These are phyloP conservation scores for Senna siamea DNA, from an alignment of 306 rosid species.

Conservation along the genomic window DNA sequence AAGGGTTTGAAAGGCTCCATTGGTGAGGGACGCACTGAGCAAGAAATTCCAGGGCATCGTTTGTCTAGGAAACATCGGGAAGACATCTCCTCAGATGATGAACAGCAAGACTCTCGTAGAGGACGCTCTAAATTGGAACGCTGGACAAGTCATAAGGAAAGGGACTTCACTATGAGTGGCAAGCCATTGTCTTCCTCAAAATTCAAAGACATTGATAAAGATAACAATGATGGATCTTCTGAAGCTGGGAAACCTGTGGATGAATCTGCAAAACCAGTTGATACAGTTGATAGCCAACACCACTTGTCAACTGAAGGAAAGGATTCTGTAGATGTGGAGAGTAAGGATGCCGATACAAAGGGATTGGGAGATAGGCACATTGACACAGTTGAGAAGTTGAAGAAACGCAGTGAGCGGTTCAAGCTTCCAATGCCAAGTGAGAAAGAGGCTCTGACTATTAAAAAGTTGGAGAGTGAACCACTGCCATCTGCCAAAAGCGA, in stretches of 20 bases:
- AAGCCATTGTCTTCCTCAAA: slow-evolving; percentile 67
- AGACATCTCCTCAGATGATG: slow-evolving; percentile 74
- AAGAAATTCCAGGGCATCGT: slow-evolving; percentile 52
- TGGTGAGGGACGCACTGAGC: slow-evolving; percentile 59
- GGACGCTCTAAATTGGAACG: slow-evolving; percentile 98
- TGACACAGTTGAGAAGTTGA: slow-evolving; percentile 96
- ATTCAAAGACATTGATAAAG: slow-evolving; percentile 60
- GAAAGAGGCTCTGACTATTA: slow-evolving; percentile 66
- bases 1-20: slow-evolving; percentile 73
- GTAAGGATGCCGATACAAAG: slow-evolving; percentile 60
- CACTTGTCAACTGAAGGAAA: slow-evolving; percentile 56
- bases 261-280: slow-evolving; percentile 57
- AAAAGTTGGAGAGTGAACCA: slow-evolving; percentile 79
- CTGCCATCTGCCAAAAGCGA: slow-evolving; percentile 69
- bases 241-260: slow-evolving; percentile 67
- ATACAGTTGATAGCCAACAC: slow-evolving; percentile 51
- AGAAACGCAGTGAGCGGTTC: slow-evolving; percentile 98
- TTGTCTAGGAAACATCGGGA: slow-evolving; percentile 65
- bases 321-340: slow-evolving; percentile 67
- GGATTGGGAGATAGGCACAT: slow-evolving; percentile 71
- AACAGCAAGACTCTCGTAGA: slow-evolving; percentile 69
- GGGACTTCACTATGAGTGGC: slow-evolving; percentile 63
- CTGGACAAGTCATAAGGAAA: slow-evolving; percentile 94
- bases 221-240: slow-evolving; percentile 53
- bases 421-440: slow-evolving; percentile 97